phyloP scores from a whole-genome alignment of 192 early-diverging fungal species.

The Backusella mclennaniae region DNA sequence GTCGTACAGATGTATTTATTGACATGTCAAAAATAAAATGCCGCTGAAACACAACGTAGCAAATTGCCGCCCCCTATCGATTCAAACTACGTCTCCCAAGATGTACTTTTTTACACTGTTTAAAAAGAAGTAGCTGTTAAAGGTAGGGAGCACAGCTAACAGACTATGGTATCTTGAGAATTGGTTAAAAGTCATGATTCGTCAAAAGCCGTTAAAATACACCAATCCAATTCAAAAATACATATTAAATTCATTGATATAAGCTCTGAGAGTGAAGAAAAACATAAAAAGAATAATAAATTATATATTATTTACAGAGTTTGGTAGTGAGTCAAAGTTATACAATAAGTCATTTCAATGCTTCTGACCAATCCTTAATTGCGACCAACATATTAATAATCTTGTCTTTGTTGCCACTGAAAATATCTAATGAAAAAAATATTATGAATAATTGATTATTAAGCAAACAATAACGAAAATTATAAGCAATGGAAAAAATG shows the following conservation, averaged over 20 bases:
- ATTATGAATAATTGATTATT: background rate
- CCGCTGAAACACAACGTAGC: background rate
- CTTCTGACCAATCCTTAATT: background rate
- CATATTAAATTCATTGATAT: background rate
- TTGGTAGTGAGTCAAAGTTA: conserved; percentile 12
- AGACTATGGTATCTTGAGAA: too few species aligned
- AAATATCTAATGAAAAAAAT: background rate
- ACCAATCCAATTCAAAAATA: too few species aligned
- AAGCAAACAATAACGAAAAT: background rate
- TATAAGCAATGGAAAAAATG: background rate
- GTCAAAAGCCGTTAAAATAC: too few species aligned
- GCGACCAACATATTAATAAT: background rate
- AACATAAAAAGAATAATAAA: background rate
- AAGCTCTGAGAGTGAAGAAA: background rate
- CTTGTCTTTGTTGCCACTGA: background rate
- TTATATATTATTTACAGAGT: background rate
- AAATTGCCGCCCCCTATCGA: background rate
- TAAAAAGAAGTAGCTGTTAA: too few species aligned
- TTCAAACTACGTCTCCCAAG: too few species aligned
- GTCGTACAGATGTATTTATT: background rate
- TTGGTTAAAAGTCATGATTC: too few species aligned
- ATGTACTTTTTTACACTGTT: too few species aligned
- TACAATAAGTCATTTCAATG: background rate
- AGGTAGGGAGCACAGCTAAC: too few species aligned
- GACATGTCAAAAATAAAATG: background rate